Evolutionary conservation across 176 grass and related monocot genomes (phyloP).

Genomic region (Dactylis glomerata): DNA sequence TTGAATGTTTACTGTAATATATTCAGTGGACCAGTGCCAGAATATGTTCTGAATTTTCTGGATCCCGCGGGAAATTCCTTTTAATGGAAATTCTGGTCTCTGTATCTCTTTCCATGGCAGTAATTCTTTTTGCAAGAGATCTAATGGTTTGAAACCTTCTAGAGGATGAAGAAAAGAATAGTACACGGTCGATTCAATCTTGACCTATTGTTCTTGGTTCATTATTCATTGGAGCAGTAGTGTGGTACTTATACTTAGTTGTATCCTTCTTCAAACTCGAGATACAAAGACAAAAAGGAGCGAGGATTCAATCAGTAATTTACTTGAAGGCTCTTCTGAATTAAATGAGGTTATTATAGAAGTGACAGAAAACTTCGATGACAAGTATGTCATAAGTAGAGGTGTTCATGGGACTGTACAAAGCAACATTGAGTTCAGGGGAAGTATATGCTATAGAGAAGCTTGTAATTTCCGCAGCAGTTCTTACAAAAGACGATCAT

Average conservation of each 20-base stretch:
- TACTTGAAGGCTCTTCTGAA: constrained; percentile 47
- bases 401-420: constrained; percentile 79
- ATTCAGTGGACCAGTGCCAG: constrained; percentile 56
- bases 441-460: constrained; percentile 75
- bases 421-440: constrained; percentile 38
- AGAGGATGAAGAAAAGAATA: constrained; percentile 9
- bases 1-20: constrained; percentile 61
- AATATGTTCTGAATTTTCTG: constrained; percentile 48
- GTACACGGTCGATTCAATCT: constrained; percentile 18
- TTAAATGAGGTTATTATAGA: constrained; percentile 52
- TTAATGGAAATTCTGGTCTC: constrained; percentile 53
- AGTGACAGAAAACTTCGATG: constrained; percentile 61
- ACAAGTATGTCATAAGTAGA: constrained; percentile 49
- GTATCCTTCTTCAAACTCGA: constrained; percentile 18
- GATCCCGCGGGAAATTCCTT: constrained; percentile 40
- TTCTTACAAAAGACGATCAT: constrained; percentile 57
- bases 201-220: constrained; percentile 48
- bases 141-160: constrained; percentile 37
- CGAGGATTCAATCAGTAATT: constrained; percentile 15
- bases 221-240: constrained; percentile 24
- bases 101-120: constrained; percentile 39
- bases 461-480: constrained; percentile 36
- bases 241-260: constrained; percentile 26
- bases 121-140: constrained; percentile 41
- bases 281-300: constrained; percentile 3